Percentiles rank a stretch among this genome's conserved stretches.
These are phyloP conservation scores for Coccomyxa sp. DNA, from an alignment of 139 green algal genomes.

Conservation along the genomic window DNA sequence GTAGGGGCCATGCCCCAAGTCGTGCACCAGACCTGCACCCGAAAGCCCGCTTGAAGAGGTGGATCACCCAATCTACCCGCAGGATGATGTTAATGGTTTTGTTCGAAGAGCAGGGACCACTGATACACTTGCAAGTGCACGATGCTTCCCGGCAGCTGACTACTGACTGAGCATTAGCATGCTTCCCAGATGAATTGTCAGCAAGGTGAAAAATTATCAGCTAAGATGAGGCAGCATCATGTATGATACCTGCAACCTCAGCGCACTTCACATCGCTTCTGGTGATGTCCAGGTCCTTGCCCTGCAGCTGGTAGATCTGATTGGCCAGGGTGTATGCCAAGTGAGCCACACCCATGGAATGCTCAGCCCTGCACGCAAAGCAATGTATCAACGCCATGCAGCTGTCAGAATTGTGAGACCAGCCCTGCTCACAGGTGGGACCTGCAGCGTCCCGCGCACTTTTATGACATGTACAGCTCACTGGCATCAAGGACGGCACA, in stretches of 20 bases:
- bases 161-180: neutral
- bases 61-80: too few species aligned
- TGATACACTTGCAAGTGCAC: too few species aligned
- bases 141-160: too few species aligned
- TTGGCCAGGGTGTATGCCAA: slow-evolving; percentile 33
- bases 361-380: slow-evolving; percentile 64
- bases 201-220: too few species aligned
- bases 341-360: slow-evolving; percentile 76
- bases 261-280: slow-evolving; percentile 49
- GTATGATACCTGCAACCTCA: slow-evolving; percentile 33
- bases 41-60: neutral
- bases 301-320: slow-evolving; percentile 37
- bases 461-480: too few species aligned
- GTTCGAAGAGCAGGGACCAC: too few species aligned
- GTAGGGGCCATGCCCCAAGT: slow-evolving; percentile 93
- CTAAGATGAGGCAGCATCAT: neutral
- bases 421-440: too few species aligned
- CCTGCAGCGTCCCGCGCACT: too few species aligned
- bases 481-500: too few species aligned
- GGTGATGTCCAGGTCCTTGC: slow-evolving; percentile 49
- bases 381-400: too few species aligned
- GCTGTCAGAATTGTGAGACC: too few species aligned
- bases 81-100: too few species aligned
- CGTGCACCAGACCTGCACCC: slow-evolving; percentile 80
- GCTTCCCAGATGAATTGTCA: neutral